Evolutionary conservation across 2,329 filamentous ascomycete species (phyloP), one percentile per base, ranked within the genome.

Genomic region (Aspergillus fructus): DNA sequence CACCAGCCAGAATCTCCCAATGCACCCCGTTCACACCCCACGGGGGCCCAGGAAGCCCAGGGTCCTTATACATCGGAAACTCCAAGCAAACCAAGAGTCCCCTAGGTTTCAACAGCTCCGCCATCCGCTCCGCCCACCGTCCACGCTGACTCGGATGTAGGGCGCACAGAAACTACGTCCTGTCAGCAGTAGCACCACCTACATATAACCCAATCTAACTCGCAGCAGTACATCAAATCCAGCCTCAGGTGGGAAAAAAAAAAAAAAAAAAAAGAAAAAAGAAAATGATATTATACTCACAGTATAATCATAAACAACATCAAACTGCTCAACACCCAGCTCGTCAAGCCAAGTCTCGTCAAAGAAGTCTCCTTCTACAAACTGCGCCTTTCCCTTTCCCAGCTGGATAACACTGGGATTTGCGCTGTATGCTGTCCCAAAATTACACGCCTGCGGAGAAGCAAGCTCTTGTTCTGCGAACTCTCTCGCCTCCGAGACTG

Each of bases 111-210:
- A 58, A 15, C 4, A 61, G 42, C 3, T 49, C 40, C 5, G 56
- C 54, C 72, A 84, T 82, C 54, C 83, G 76, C 54, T 71, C 70
- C 12, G 84, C 81, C 85, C 85, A 88, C 19, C 68, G 69, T 3
- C 79, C 76, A 19, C 85, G 79, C 52, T 79, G 72, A 2, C 75
- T 71, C 1, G 79, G 81, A n/a, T 83, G 83, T 0, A 88, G 74
- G 23, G 85, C 85, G 64, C 83, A 87, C 56, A 87, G 78, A 68
- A 89, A 88, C 85, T 87, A 87, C 69, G 24, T 87, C 6, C 11
- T 30, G 27, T 30, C 27, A 30, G 27, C 27, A 30, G 3, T 30
- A 30, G 3, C 27, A 9, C 27, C 27, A 30, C 1, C 24, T 24
- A 24, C 24, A 24, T 1, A 24, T 2, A 24, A 2, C 7, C 24